phyloP scores from a whole-genome alignment of 192 early-diverging fungal species.

The Coemansia javaensis region DNA sequence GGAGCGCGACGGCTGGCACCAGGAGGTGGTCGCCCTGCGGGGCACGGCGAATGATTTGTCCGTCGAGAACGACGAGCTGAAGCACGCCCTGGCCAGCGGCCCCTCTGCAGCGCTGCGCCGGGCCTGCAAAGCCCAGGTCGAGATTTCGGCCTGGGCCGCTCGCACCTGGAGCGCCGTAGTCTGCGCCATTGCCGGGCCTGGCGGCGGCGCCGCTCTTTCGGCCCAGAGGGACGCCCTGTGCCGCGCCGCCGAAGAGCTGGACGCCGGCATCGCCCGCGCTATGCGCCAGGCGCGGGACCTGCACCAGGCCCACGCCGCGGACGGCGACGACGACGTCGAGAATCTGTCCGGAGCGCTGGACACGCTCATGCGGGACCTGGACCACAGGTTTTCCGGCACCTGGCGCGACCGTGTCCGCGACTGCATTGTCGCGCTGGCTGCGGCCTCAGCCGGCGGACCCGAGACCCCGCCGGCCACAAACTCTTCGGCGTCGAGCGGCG shows the following conservation, averaged over 20 bases:
- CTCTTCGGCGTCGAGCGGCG: constrained; percentile 5
- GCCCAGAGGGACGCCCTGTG: constrained; percentile 5
- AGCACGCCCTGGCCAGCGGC: constrained; percentile 2
- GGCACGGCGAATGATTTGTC: constrained; percentile 16
- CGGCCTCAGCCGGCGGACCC: not conserved
- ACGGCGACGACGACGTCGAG: constrained; percentile 11
- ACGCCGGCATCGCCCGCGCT: constrained; percentile 17
- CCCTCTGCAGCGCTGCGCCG: constrained; percentile 16
- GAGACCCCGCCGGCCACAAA: not conserved
- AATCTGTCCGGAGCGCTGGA: constrained; percentile 17
- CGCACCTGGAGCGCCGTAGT: constrained; percentile 25
- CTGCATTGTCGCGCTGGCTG: constrained; percentile 12
- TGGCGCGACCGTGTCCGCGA: constrained; percentile 28
- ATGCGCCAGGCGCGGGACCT: constrained; percentile 1
- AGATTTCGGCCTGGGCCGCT: constrained; percentile 21
- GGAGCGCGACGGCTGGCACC: constrained; percentile 42
- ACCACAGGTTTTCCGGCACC: constrained; percentile 6
- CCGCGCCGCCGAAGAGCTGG: constrained; percentile 21
- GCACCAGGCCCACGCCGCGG: constrained; percentile 3
- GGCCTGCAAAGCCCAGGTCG: constrained; percentile 26
- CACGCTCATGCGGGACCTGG: constrained; percentile 15
- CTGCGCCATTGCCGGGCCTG: constrained; percentile 1
- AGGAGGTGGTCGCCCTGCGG: constrained; percentile 16
- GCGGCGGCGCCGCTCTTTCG: too few species aligned
- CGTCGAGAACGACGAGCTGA: constrained; percentile 15